A percentile compares a stretch with the other conserved stretches of the same genome.
Evolutionary conservation across 768 basidiomycete genomes (phyloP).

Genomic region (Mycena filopes): DNA sequence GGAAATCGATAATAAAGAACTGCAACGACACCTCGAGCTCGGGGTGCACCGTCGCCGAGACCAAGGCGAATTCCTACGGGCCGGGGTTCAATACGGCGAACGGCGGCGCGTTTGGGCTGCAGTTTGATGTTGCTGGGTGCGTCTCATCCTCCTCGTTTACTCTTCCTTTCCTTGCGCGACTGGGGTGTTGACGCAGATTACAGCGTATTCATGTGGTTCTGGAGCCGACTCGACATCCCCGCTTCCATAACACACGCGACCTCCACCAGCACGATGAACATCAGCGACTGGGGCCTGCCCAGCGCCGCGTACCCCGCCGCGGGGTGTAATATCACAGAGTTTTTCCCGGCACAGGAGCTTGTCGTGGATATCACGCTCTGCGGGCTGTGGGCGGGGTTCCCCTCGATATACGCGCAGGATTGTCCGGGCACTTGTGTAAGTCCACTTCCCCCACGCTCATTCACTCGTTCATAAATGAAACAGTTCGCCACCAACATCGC

Average conservation of each 20-base stretch:
- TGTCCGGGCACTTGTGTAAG: slow-evolving; percentile 60
- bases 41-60: slow-evolving; percentile 76
- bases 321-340: slow-evolving; percentile 56
- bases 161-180: not conserved
- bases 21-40: slow-evolving; percentile 59
- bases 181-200: slow-evolving; percentile 1
- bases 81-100: slow-evolving; percentile 70
- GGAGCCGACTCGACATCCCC: slow-evolving; percentile 36
- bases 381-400: slow-evolving; percentile 63
- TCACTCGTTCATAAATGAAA: slow-evolving; percentile 38
- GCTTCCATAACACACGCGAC: slow-evolving; percentile 32
- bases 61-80: slow-evolving; percentile 70
- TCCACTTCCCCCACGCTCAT: slow-evolving; percentile 19
- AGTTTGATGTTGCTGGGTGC: slow-evolving; percentile 58
- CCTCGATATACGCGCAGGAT: slow-evolving; percentile 50
- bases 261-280: slow-evolving; percentile 28
- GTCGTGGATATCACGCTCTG: slow-evolving; percentile 68
- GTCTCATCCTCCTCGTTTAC: not conserved
- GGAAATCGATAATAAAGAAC: slow-evolving; percentile 50
- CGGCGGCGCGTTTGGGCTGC: slow-evolving; percentile 82
- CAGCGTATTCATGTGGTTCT: slow-evolving; percentile 57
- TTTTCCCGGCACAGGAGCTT: slow-evolving; percentile 60
- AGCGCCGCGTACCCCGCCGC: slow-evolving; percentile 53
- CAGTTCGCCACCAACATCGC: slow-evolving; percentile 64
- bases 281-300: slow-evolving; percentile 56